Evolutionary conservation across 2,329 filamentous ascomycete species (phyloP), one percentile per base, ranked within the genome.

Genomic region (Phaeosphaeriaceae sp.): DNA sequence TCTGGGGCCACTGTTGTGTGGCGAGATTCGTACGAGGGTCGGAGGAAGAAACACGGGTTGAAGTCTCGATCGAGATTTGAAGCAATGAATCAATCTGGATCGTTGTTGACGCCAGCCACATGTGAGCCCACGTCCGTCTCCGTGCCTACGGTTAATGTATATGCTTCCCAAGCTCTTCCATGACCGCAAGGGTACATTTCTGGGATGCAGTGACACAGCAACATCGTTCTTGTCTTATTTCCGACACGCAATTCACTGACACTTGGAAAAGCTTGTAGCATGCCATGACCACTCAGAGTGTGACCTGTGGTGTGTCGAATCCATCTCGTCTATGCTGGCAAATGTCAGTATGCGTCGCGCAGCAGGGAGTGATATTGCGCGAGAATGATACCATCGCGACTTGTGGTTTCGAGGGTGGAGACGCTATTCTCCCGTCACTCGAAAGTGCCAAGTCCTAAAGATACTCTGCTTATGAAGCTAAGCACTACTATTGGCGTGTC

Each of bases 301-400:
- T 27, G 4, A 9, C 25, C 25, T 27, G 25, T 27, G 9, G 4
- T 5, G 25, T 27, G 5, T 27, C 25, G 25, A 27, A 27, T 4
- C 9, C 9, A 15, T 36, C 31, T 36, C 31, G 11, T 4, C 15
- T 17, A n/a, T 40, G 36, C 15, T 40, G 36, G 15, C n/a, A n/a
- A 3, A 7, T 40, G 13, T 4, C 7, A n/a, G 15, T 7, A n/a
- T n/a, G 11, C 36, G 15, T 40, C 7, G 13, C n/a, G 36, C 36
- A 40, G 17, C 3, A 40, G 15, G 15, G 11, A n/a, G 13, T n/a
- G 17, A 40, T 40, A 40, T 40, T 56, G 57, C 57, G 56, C 54
- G 31, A 65, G 36, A 63, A 65, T 65, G 62, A 58, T 57, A 61
- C 51, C 46, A 65, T 63, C 19, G 46, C 45, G 48, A 56, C 51